phyloP scores from a whole-genome alignment of 192 early-diverging fungal genomes.

The Geranomyces michiganensis region DNA sequence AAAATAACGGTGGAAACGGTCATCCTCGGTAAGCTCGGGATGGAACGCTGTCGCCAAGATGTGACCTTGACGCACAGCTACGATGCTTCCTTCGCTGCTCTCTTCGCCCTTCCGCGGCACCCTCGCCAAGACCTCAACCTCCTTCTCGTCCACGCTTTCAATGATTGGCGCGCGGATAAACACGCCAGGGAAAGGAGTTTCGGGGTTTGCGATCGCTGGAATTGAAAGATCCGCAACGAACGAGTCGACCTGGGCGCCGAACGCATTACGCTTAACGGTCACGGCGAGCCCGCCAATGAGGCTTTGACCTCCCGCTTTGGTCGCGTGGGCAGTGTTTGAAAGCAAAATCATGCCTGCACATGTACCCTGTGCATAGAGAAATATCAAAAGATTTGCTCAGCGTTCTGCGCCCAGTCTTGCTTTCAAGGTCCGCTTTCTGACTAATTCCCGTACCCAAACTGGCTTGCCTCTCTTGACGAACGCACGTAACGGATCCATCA shows the following conservation, averaged over 20 bases:
- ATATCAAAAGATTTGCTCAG: not conserved
- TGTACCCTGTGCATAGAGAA: constrained; percentile 64
- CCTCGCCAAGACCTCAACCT: constrained; percentile 72
- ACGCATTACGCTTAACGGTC: constrained; percentile 89
- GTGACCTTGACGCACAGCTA: constrained; percentile 87
- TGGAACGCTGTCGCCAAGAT: constrained; percentile 94
- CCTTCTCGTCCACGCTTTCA: constrained; percentile 59
- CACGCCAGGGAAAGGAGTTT: constrained; percentile 62
- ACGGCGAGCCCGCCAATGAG: constrained; percentile 82
- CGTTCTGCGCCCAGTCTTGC: too few species aligned
- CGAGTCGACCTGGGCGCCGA: constrained; percentile 91
- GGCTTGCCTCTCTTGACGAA: constrained; percentile 80
- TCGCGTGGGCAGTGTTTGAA: constrained; percentile 69
- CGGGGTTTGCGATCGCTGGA: constrained; percentile 43
- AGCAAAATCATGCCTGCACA: constrained; percentile 97
- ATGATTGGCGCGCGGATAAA: constrained; percentile 98
- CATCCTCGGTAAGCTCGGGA: constrained; percentile 91
- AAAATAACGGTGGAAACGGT: constrained; percentile 89
- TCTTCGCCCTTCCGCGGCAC: constrained; percentile 48
- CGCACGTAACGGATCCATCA: constrained; percentile 74
- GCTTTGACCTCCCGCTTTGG: constrained; percentile 85
- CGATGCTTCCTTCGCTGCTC: constrained; percentile 54
- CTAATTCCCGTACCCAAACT: constrained; percentile 58
- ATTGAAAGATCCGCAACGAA: constrained; percentile 76
- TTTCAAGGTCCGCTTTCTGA: too few species aligned